Percentiles rank a stretch among this genome's conserved stretches.
These are phyloP conservation scores for Phytophthora litchii DNA, from an alignment of 352 stramenopile species.

Conservation along the genomic window DNA sequence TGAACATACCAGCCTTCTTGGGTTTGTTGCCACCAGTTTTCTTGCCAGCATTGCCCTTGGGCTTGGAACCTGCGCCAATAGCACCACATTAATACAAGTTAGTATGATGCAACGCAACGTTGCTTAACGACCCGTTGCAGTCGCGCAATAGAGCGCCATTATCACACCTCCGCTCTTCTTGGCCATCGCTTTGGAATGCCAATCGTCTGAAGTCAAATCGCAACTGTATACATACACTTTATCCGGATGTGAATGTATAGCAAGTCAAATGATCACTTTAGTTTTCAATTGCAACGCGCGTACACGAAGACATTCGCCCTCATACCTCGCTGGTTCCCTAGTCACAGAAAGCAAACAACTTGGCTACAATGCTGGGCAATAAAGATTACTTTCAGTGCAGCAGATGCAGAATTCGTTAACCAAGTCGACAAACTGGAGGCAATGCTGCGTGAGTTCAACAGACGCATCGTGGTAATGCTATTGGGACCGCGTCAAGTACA, in stretches of 20 bases:
- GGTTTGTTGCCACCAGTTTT: constrained; percentile 48
- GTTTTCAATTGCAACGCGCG: no score
- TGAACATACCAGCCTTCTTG: constrained; percentile 71
- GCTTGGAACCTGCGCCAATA: constrained; percentile 19
- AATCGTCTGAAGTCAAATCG: constrained; percentile 8
- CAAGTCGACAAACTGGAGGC: constrained; percentile 6
- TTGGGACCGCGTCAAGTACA: not conserved
- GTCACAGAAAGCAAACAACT: not conserved
- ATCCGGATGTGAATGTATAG: no score
- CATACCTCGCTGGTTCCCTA: not conserved
- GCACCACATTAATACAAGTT: not conserved
- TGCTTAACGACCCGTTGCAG: not conserved
- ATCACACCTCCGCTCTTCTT: constrained; percentile 47
- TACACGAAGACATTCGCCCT: no score
- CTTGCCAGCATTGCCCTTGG: constrained; percentile 44
- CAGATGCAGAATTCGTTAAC: not conserved
- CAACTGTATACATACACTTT: constrained; percentile 1
- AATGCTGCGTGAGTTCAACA: constrained; percentile 14
- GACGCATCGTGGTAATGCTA: constrained; percentile 2
- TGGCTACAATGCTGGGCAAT: not conserved
- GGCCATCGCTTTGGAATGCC: constrained; percentile 38
- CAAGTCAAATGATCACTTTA: no score
- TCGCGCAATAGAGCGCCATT: not conserved
- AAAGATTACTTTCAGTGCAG: not conserved
- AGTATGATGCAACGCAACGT: not conserved